Evolutionary conservation across 2,329 filamentous ascomycete genomes (phyloP), one percentile per base, ranked within the genome.

Genomic region (Cercospora sp.): DNA sequence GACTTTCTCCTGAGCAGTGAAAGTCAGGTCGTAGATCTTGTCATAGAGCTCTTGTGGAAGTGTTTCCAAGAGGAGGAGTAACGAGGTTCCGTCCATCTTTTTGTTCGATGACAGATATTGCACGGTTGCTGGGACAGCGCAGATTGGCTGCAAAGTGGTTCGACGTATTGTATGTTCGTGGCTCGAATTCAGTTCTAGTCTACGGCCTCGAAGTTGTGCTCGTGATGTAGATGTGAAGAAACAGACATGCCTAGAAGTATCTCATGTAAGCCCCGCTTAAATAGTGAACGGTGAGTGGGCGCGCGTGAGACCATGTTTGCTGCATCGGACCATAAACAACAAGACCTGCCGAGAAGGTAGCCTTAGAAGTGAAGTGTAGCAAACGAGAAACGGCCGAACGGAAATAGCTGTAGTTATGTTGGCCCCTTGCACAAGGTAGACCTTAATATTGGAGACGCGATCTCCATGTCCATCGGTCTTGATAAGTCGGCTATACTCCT

Each of bases 41-140:
- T 66, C 55, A 45, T 66, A 62, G 7, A 66, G 37, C 32, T 66
- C 64, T 57, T 62, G 64, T 24, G 64, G 58, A 2, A 62, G 64
- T 9, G 18, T 21, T 21, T 21, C 18, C 18, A 21, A 21, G 18
- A 21, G 18, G 18, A 21, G 18, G 18, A 21, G 18, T 21, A 21
- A 21, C 18, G 18, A 37, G 34, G 13, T n/a, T 43, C 3, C 37
- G 7, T n/a, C 37, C 37, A 43, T n/a, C 37, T 43, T 9, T n/a
- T n/a, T 16, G 37, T 43, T 43, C 2, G 16, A 8, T 6, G 16
- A 43, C 6, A 43, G 37, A 43, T 3, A 16, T 3, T 43, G 9
- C 9, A 18, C 18, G 26, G 21, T 18, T 51, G 34, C 12, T 6
- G 16, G 6, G 37, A 43, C 16, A 6, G 37, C 37, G 1, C 6